These are phyloP conservation scores for Westerdykella ornata DNA, from an alignment of 2,329 filamentous ascomycete genomes.

Conservation along the genomic window DNA sequence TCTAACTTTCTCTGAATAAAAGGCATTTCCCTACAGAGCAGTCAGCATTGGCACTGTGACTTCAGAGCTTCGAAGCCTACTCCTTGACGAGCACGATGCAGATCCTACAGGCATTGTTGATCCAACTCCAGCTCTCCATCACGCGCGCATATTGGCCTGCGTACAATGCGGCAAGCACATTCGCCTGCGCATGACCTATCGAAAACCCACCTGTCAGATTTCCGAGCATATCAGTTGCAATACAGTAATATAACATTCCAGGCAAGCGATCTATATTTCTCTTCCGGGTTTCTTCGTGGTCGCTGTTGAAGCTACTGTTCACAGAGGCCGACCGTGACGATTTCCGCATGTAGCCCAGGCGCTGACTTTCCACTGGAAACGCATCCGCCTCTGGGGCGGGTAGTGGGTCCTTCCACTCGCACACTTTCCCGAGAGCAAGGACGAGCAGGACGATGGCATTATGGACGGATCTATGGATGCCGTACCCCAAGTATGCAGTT, in stretches of 20 bases:
- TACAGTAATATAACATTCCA: conserved; percentile 81
- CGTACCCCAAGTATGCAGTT: conserved; percentile 8
- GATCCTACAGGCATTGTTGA: conserved; percentile 54
- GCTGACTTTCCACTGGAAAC: conserved; percentile 8
- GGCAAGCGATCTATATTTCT: conserved; percentile 80
- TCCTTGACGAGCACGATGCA: conserved; percentile 69
- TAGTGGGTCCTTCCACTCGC: conserved; percentile 47
- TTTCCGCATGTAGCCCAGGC: conserved; percentile 21
- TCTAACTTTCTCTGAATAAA: neutral
- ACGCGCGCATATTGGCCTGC: conserved; percentile 81
- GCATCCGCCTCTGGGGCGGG: conserved; percentile 52
- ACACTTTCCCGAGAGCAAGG: conserved; percentile 81
- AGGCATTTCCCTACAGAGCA: neutral
- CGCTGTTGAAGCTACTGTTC: conserved; percentile 19
- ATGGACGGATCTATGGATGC: conserved; percentile 31
- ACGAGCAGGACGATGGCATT: conserved; percentile 79
- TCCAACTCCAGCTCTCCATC: conserved; percentile 74
- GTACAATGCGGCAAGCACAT: conserved; percentile 79
- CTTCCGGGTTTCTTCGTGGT: conserved; percentile 16
- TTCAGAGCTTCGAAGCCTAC: conserved; percentile 35
- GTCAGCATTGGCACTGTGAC: neutral
- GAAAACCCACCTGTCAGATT: conserved; percentile 72
- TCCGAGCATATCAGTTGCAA: conserved; percentile 79
- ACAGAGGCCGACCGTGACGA: conserved; percentile 37
- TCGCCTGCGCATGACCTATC: conserved; percentile 76